Evolutionary conservation across 768 basidiomycete genomes (phyloP), one percentile per base, ranked within the genome.

Genomic region (Rhizopogon roseolus): DNA sequence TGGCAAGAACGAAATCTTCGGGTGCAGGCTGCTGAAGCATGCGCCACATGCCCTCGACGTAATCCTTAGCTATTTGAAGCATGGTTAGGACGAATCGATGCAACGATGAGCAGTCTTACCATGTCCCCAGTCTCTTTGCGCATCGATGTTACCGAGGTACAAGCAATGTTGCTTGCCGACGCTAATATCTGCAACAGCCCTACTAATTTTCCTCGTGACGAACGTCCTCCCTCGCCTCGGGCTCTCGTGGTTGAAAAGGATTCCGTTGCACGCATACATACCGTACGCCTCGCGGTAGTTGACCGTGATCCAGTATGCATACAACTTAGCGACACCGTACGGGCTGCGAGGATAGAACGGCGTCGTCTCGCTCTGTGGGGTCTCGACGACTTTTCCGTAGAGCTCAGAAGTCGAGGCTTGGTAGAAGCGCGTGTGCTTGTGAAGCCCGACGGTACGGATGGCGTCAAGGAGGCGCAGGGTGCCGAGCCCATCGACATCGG

Each of bases 321-420:
- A 94, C 43, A 98, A 77, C 75, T 98, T 98, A 41, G 95, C 95
- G 54, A 89, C 92, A 42, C 96, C 95, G 64, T 98, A 98, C 1
- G 95, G 95, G 48, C 88, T 91, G 53, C 95, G 90, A n/a, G 95
- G 95, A 75, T 98, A 96, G 79, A 98, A 98, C 0, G 95, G 95
- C 0, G 95, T 98, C 2, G 87, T 90, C 77, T 98, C 95, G 71
- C 82, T 88, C 72, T 98, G 95, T 1, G 94, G 95, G 6, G 91
- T 92, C 73, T 95, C 90, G 58, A 92, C 86, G 62, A 98, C 96
- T 74, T 96, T 94, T 54, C 95, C 95, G 71, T 98, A 98, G 13
- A 98, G 80, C 73, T 98, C 95, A 5, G 94, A 97, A 10, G 95
- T 98, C 5, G 93, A 96, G 0, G 95, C 95, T 71, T 96, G 94